Base-by-base conservation (phyloP, 306 rosid species). In the Fagus crenata region DNA sequence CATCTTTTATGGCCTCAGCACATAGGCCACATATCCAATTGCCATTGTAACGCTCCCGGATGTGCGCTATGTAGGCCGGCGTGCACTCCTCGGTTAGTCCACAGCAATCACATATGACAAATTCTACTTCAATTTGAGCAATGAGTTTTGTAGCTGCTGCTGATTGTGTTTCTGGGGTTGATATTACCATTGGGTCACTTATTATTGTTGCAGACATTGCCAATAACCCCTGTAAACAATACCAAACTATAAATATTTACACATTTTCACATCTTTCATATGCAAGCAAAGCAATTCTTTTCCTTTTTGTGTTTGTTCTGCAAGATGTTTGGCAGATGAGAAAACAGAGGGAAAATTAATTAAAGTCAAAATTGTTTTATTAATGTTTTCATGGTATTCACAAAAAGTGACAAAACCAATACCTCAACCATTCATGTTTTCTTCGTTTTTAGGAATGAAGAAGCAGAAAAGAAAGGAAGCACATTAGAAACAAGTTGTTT, bases 11-110 rank as follows among this genome's bases (percentile, higher is more conserved):
- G 43, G 97, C 98, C 86, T 94, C 98, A 22, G 89, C 85, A 70
- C 98, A 94, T 33, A 94, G 86, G 35, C 98, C 98, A 58, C 98
- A 94, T 76, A 94, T 87, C 98, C 98, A 94, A 71, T 87, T 92
- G 40, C 96, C 96, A 17, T 75, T 71, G 64, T 85, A 92, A 9
- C 90, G 77, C 76, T 90, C 96, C 43, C 95, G 86, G 81, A 94
- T 79, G 71, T 89, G 84, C 58, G 86, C 88, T 78, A 92, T 92
- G 71, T 94, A 94, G 5, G 88, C 93, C 11, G 85, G 92, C 1
- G 98, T 92, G 85, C 98, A 94, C 83, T 94, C 98, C 84, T 94
- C 98, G 39, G 89, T 88, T 36, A 94, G 87, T 5, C 97, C 96
- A 85, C 98, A 94, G 74, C 98, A 92, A 6, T 92, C 97, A 80